phyloP scores from a whole-genome alignment of 2,329 filamentous ascomycete genomes.

The Exophiala viscosa region DNA sequence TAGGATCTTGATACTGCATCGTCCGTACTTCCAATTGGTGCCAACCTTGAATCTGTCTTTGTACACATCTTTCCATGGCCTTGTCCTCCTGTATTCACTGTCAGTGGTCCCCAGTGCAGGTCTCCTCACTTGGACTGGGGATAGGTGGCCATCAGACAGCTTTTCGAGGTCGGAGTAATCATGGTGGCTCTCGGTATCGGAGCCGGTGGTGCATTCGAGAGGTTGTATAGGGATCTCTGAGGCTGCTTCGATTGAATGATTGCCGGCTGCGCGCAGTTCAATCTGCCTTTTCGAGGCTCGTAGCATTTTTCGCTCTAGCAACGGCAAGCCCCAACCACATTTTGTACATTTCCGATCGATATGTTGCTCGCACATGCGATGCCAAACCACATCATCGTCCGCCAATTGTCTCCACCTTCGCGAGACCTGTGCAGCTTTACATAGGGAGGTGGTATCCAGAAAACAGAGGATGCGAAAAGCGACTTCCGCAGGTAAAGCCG shows the following conservation, averaged over 20 bases:
- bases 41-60: slow-evolving; percentile 92
- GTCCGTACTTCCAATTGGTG: slow-evolving; percentile 94
- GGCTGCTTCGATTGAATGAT: slow-evolving; percentile 53
- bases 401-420: slow-evolving; percentile 80
- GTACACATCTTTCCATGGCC: slow-evolving; percentile 97
- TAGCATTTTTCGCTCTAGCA: slow-evolving; percentile 82
- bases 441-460: slow-evolving; percentile 88
- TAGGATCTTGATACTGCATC: slow-evolving; percentile 79
- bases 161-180: slow-evolving; percentile 15
- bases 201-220: not conserved
- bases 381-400: slow-evolving; percentile 98
- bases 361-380: slow-evolving; percentile 96
- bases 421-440: slow-evolving; percentile 93
- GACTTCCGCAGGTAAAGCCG: slow-evolving; percentile 81
- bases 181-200: slow-evolving; percentile 12
- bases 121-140: slow-evolving; percentile 11
- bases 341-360: slow-evolving; percentile 91
- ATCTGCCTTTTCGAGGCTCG: slow-evolving; percentile 84
- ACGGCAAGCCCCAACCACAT: slow-evolving; percentile 89
- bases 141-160: slow-evolving; percentile 11
- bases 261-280: slow-evolving; percentile 62
- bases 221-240: slow-evolving; percentile 42
- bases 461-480: slow-evolving; percentile 91
- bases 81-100: slow-evolving; percentile 26
- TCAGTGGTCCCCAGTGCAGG: slow-evolving; percentile 6